Evolutionary conservation across 164 flowering plant species (phyloP).

Genomic region (Akebia trifoliata): DNA sequence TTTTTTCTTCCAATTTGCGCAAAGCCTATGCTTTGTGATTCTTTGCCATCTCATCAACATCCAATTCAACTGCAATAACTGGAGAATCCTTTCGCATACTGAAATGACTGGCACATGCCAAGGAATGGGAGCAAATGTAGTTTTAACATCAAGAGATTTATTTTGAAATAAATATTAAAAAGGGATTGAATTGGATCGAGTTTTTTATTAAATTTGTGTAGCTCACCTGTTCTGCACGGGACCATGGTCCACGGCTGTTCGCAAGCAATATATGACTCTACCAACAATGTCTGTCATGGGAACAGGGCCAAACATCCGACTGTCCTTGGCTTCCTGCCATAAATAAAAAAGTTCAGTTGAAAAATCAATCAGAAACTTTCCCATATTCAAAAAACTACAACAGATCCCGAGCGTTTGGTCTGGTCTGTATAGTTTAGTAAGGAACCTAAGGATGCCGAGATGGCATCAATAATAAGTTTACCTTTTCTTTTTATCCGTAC

Average conservation of each 20-base stretch:
- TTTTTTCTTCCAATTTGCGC: neutral
- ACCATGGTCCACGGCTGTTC: constrained; percentile 86
- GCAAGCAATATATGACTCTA: constrained; percentile 74
- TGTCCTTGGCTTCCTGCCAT: constrained; percentile 85
- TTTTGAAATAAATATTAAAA: neutral
- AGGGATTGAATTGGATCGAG: neutral
- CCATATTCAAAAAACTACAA: neutral
- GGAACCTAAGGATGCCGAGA: neutral
- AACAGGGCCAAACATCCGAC: constrained; percentile 89
- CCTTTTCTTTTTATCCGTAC: no score
- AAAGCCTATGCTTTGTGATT: constrained; percentile 45
- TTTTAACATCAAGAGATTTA: neutral
- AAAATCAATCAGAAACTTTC: neutral
- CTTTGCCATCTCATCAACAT: constrained; percentile 86
- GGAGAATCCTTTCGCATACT: constrained; percentile 69
- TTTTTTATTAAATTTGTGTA: neutral
- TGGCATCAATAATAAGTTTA: no score
- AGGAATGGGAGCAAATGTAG: constrained; percentile 1
- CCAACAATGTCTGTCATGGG: constrained; percentile 70
- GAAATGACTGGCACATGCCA: constrained; percentile 35
- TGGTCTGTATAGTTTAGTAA: neutral
- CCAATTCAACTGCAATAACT: constrained; percentile 75
- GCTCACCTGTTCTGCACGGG: constrained; percentile 86
- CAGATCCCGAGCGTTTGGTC: neutral
- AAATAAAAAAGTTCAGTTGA: neutral